These are phyloP conservation scores for Komagataella populi DNA, from an alignment of 805 yeast species.

Conservation along the genomic window DNA sequence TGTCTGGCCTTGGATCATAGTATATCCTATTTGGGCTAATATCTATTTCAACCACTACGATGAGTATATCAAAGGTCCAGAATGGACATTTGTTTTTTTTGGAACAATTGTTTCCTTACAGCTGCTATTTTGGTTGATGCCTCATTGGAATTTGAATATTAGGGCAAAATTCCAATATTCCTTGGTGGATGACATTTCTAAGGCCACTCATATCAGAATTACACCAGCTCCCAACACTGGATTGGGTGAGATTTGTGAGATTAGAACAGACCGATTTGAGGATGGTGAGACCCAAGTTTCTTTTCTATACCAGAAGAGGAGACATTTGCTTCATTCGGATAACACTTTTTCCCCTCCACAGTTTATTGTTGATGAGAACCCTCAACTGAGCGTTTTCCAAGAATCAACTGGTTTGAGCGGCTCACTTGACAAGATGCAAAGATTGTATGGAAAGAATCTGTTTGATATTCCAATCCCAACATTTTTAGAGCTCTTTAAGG, in stretches of 20 bases:
- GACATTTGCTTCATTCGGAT: constrained; percentile 57
- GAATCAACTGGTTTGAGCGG: constrained; percentile 19
- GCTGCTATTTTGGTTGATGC: constrained; percentile 69
- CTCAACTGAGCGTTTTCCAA: constrained; percentile 46
- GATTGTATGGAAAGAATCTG: constrained; percentile 70
- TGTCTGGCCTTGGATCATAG: constrained; percentile 65
- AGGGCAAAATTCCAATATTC: constrained; percentile 58
- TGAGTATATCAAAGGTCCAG: constrained; percentile 70
- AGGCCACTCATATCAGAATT: constrained; percentile 63
- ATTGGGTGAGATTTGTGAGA: constrained; percentile 61
- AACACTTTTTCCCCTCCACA: constrained; percentile 67
- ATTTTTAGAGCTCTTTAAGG: constrained; percentile 80
- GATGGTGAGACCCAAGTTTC: constrained; percentile 52
- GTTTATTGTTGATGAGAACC: constrained; percentile 51
- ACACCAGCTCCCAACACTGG: constrained; percentile 82
- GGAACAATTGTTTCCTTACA: constrained; percentile 65
- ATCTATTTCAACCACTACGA: constrained; percentile 63
- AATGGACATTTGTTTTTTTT: constrained; percentile 89
- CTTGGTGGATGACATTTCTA: constrained; percentile 33
- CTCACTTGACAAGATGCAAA: constrained; percentile 22
- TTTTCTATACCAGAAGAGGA: constrained; percentile 84
- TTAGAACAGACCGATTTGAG: constrained; percentile 38
- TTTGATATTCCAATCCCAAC: constrained; percentile 96
- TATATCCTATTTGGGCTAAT: constrained; percentile 64
- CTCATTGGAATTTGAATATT: constrained; percentile 81